Percentiles rank a stretch among this genome's conserved stretches.
Conservation (phyloP, 140 eudicot species). For the Stevia rebaudiana region DNA sequence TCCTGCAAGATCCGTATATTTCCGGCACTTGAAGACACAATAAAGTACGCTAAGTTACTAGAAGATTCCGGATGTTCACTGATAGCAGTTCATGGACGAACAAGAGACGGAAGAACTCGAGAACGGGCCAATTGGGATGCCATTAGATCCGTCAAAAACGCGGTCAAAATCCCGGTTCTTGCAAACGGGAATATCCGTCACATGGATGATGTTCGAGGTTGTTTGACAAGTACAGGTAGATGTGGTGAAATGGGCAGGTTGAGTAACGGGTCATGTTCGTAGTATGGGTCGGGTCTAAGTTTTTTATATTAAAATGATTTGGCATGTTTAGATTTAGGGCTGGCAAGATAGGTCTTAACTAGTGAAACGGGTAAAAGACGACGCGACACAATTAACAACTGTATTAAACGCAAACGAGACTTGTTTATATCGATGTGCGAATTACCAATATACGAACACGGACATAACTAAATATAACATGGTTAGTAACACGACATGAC, state of each 20-base stretch:
- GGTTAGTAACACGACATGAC: no score
- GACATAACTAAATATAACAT: no score
- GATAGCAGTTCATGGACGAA: conserved; percentile 91
- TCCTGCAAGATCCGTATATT: conserved; percentile 89
- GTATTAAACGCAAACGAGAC: no score
- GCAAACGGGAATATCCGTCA: conserved; percentile 90
- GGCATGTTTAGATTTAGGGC: no score
- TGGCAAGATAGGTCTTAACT: no score
- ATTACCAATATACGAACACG: no score
- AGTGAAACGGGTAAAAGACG: no score
- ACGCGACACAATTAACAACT: no score
- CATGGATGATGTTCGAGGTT: conserved; percentile 67
- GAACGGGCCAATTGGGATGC: conserved; percentile 74
- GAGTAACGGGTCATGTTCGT: background rate
- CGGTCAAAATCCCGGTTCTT: conserved; percentile 75
- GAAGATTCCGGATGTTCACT: conserved; percentile 93
- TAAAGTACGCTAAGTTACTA: conserved; percentile 66
- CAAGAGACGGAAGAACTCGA: conserved; percentile 77
- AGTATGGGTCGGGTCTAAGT: background rate
- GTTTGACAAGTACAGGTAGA: conserved; percentile 42
- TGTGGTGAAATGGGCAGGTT: background rate
- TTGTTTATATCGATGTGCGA: no score
- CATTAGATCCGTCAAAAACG: conserved; percentile 66
- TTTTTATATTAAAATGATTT: background rate
- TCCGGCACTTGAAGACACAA: conserved; percentile 68